phyloP scores from a whole-genome alignment of 2,329 filamentous ascomycete species.

The Pseudonectria foliicola region DNA sequence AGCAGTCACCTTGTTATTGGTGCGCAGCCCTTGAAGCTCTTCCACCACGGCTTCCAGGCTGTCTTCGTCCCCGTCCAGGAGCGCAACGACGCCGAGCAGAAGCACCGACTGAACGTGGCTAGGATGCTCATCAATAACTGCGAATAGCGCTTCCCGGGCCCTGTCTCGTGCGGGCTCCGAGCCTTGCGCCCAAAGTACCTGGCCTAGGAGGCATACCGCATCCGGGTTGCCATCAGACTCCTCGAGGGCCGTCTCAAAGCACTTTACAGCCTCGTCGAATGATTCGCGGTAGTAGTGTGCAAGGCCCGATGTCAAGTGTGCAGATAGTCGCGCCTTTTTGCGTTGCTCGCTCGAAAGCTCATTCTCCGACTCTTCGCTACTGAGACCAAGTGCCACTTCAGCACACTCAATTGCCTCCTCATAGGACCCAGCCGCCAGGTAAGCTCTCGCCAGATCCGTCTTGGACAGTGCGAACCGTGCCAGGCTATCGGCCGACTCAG shows the following conservation, averaged over 20 bases:
- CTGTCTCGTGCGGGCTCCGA: constrained; percentile 65
- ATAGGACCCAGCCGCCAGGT: constrained; percentile 62
- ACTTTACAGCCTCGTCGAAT: constrained; percentile 63
- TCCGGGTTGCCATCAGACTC: constrained; percentile 74
- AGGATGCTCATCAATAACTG: constrained; percentile 65
- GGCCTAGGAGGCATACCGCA: constrained; percentile 77
- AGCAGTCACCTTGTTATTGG: constrained; percentile 54
- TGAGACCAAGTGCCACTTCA: constrained; percentile 72
- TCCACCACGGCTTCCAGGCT: constrained; percentile 72
- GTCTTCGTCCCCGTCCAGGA: constrained; percentile 73
- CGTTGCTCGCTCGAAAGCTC: constrained; percentile 59
- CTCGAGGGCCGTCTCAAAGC: constrained; percentile 72
- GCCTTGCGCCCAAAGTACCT: constrained; percentile 89
- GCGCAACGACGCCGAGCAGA: constrained; percentile 74
- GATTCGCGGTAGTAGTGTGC: constrained; percentile 66
- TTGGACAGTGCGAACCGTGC: constrained; percentile 75
- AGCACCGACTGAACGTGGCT: constrained; percentile 74
- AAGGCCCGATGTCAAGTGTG: constrained; percentile 78
- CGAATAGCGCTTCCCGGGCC: constrained; percentile 73
- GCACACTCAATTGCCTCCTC: constrained; percentile 69
- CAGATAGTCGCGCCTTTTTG: constrained; percentile 68
- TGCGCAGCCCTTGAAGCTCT: constrained; percentile 68
- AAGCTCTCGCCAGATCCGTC: constrained; percentile 77
- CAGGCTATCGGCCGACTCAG: constrained; percentile 68
- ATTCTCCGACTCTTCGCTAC: constrained; percentile 61